Conservation (phyloP, 495 filamentous ascomycete genomes). For the Podospora pseudoanserina region DNA sequence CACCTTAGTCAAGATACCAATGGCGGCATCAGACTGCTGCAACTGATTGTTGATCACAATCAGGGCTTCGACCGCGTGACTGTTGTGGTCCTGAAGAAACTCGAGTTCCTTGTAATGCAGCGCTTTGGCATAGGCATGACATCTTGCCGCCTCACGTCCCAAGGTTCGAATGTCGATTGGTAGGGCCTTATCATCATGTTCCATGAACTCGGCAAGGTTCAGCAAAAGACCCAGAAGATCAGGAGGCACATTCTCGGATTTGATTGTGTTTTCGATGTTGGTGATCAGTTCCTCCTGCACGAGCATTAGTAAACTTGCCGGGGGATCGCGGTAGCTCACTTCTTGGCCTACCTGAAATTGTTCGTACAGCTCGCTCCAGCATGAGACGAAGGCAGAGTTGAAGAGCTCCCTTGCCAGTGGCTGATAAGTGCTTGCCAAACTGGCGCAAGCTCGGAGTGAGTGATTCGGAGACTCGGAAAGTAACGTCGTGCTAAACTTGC, state of each 20-base stretch:
- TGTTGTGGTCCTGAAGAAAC: slow-evolving; percentile 94
- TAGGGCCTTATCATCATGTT: slow-evolving; percentile 96
- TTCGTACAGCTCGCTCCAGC: slow-evolving; percentile 96
- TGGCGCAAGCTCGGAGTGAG: slow-evolving; percentile 87
- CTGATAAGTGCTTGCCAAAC: slow-evolving; percentile 83
- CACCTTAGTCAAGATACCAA: slow-evolving; percentile 91
- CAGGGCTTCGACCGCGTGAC: slow-evolving; percentile 90
- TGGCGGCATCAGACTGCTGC: slow-evolving; percentile 94
- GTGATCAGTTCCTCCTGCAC: slow-evolving; percentile 83
- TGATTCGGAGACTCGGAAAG: slow-evolving; percentile 95
- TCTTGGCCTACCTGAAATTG: slow-evolving; percentile 56
- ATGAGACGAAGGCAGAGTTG: slow-evolving; percentile 97
- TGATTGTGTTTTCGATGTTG: slow-evolving; percentile 92
- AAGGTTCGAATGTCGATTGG: slow-evolving; percentile 94
- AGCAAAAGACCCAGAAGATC: slow-evolving; percentile 92
- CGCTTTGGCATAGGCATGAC: slow-evolving; percentile 96
- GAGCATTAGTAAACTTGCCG: too few relatives aligned
- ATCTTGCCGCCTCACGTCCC: slow-evolving; percentile 88
- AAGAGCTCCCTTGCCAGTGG: slow-evolving; percentile 91
- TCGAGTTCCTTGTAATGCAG: slow-evolving; percentile 98
- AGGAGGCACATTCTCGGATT: slow-evolving; percentile 86
- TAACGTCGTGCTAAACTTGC: slow-evolving; percentile 91
- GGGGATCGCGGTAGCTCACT: too few relatives aligned
- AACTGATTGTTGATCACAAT: slow-evolving; percentile 99
- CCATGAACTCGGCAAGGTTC: slow-evolving; percentile 98